Conservation (phyloP, 495 filamentous ascomycete genomes). For the Lepidopterella palustris region DNA sequence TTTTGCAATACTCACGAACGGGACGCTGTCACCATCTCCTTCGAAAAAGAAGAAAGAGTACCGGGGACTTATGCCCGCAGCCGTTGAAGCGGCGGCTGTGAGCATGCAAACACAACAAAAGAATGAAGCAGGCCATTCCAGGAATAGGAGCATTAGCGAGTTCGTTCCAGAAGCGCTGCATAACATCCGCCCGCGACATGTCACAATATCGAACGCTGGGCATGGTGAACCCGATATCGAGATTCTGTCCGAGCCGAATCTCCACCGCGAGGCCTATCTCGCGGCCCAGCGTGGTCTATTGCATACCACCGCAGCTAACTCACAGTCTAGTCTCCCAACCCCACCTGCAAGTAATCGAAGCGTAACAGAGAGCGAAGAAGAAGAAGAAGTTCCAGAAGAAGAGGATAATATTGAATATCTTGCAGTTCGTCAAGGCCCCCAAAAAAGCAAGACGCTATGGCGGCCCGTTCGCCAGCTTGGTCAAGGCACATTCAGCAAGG, state of each 20-base stretch:
- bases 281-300: constrained; percentile 68
- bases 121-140: constrained; percentile 40
- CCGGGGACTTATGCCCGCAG: constrained; percentile 26
- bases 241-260: constrained; percentile 30
- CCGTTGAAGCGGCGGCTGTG: constrained; percentile 33
- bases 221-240: constrained; percentile 36
- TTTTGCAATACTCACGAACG: constrained; percentile 19
- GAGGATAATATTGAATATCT: constrained; percentile 51
- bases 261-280: constrained; percentile 78
- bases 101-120: constrained; percentile 36
- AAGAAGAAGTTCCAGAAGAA: constrained; percentile 42
- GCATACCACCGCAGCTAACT: constrained; percentile 28
- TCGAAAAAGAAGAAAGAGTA: constrained; percentile 31
- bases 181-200: constrained; percentile 58
- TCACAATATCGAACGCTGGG: constrained; percentile 53
- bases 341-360: constrained; percentile 59
- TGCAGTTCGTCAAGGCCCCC: constrained; percentile 52
- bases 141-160: constrained; percentile 82
- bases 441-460: constrained; percentile 58
- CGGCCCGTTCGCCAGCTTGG: constrained; percentile 72
- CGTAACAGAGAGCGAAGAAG: constrained; percentile 45
- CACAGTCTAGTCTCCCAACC: constrained; percentile 46
- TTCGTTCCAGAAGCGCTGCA: constrained; percentile 67
- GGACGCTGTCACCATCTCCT: constrained; percentile 22
- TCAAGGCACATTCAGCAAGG: constrained; percentile 91